Evolutionary conservation across 495 filamentous ascomycete genomes (phyloP).

Genomic region (Aspergillus carlsbadensis): DNA sequence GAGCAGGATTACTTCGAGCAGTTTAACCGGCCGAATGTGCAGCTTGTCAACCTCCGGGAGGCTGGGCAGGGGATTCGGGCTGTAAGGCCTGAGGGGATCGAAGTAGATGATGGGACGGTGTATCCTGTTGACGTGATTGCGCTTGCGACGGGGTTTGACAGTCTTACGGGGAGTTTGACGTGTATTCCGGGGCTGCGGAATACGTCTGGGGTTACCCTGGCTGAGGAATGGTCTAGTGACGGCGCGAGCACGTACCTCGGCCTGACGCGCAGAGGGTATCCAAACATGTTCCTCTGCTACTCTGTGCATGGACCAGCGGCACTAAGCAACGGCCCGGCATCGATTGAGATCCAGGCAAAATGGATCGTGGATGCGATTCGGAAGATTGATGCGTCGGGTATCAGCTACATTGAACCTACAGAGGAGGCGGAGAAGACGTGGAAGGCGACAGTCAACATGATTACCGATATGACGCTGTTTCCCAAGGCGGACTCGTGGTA

Average conservation of each 20-base stretch:
- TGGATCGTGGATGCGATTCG: constrained; percentile 50
- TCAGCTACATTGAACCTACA: constrained; percentile 40
- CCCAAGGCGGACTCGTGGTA: constrained; percentile 40
- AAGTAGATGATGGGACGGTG: constrained; percentile 32
- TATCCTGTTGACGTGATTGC: constrained; percentile 49
- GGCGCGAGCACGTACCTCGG: constrained; percentile 50
- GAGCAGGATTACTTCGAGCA: constrained; percentile 37
- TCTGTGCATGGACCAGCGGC: constrained; percentile 48
- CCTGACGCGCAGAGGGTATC: constrained; percentile 41
- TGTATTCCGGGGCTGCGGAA: constrained; percentile 41
- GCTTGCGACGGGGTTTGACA: constrained; percentile 57
- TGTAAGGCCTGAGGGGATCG: constrained; percentile 46
- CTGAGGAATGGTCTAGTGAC: constrained; percentile 45
- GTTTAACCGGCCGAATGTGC: constrained; percentile 35
- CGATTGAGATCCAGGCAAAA: constrained; percentile 49
- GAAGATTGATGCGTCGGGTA: constrained; percentile 30
- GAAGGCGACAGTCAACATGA: constrained; percentile 33
- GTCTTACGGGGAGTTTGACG: constrained; percentile 48
- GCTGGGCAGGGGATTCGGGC: constrained; percentile 39
- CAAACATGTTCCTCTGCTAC: constrained; percentile 55
- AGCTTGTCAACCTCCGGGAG: constrained; percentile 42
- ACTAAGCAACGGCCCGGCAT: constrained; percentile 51
- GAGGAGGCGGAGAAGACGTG: constrained; percentile 33
- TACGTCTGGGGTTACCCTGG: constrained; percentile 35
- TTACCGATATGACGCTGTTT: constrained; percentile 29